phyloP scores from a whole-genome alignment of 495 filamentous ascomycete species.

The Extremus antarcticus region DNA sequence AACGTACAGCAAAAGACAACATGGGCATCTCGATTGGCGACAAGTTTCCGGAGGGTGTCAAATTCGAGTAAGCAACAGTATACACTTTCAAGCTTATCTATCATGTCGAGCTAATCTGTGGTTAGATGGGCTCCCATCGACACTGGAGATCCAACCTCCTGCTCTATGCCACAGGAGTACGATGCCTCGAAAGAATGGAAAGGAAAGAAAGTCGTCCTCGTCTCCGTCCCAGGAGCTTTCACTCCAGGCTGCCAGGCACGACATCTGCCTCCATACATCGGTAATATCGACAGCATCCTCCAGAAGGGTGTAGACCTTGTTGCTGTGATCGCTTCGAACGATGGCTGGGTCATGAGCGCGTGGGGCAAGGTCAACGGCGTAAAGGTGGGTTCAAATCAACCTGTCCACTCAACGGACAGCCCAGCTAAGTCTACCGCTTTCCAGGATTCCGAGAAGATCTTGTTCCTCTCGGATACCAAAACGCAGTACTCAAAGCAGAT shows the following conservation, averaged over 20 bases:
- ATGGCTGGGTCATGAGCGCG: slow-evolving; percentile 71
- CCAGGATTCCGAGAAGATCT: slow-evolving; percentile 35
- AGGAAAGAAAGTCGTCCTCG: slow-evolving; percentile 82
- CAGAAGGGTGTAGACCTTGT: slow-evolving; percentile 79
- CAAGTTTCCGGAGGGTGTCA: slow-evolving; percentile 67
- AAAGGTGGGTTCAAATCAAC: slow-evolving; percentile 2
- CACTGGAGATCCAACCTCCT: slow-evolving; percentile 42
- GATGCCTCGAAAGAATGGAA: slow-evolving; percentile 78
- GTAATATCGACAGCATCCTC: slow-evolving; percentile 60
- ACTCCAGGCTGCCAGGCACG: slow-evolving; percentile 82
- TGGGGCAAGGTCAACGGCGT: slow-evolving; percentile 93
- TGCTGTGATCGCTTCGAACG: slow-evolving; percentile 79
- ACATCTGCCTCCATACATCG: slow-evolving; percentile 80
- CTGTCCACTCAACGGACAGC: neutral
- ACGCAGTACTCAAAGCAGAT: slow-evolving; percentile 68
- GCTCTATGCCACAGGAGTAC: slow-evolving; percentile 70
- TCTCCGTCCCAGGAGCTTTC: slow-evolving; percentile 90
- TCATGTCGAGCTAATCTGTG: neutral
- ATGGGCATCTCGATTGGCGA: slow-evolving; percentile 52
- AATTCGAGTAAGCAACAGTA: slow-evolving; percentile 47
- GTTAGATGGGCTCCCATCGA: slow-evolving; percentile 32
- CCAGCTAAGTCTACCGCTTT: neutral
- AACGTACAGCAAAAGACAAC: too few relatives aligned
- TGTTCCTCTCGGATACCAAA: slow-evolving; percentile 76
- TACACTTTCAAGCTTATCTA: too few relatives aligned